Evolutionary conservation across 768 basidiomycete genomes (phyloP).

Genomic region (Chalciporus pseudorubinellus): DNA sequence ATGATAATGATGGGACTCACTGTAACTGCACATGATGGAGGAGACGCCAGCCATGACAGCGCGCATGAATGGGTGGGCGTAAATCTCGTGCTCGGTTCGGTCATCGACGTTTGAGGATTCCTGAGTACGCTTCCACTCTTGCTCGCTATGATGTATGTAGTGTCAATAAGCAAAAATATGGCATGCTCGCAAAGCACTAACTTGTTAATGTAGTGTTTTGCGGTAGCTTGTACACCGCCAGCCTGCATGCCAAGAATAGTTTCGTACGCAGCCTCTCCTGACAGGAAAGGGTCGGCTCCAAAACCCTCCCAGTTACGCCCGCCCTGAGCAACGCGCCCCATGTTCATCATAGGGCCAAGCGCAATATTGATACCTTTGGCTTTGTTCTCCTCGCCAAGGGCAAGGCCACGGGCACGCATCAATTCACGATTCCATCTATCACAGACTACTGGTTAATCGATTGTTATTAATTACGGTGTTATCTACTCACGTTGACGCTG

Average conservation of each 20-base stretch:
- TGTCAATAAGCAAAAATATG: background rate
- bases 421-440: slow-evolving; percentile 71
- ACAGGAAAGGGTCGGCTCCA: slow-evolving; percentile 83
- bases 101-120: slow-evolving; percentile 41
- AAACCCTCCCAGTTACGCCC: slow-evolving; percentile 97
- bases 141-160: slow-evolving; percentile 26
- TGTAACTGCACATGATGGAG: slow-evolving; percentile 66
- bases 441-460: background rate
- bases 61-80: slow-evolving; percentile 54
- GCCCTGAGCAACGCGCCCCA: slow-evolving; percentile 73
- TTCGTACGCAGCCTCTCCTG: slow-evolving; percentile 74
- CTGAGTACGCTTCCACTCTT: slow-evolving; percentile 34
- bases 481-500: slow-evolving; percentile 68
- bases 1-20: slow-evolving; percentile 13
- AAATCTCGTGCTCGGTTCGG: slow-evolving; percentile 53
- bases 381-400: slow-evolving; percentile 80
- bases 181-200: slow-evolving; percentile 21
- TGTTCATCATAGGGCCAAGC: slow-evolving; percentile 83
- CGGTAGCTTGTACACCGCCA: slow-evolving; percentile 83
- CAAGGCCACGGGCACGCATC: slow-evolving; percentile 71
- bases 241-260: slow-evolving; percentile 81
- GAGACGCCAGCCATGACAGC: slow-evolving; percentile 65
- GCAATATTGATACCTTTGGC: slow-evolving; percentile 84
- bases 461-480: too few relatives aligned
- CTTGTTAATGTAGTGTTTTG: slow-evolving; percentile 80